phyloP scores from a whole-genome alignment of 768 basidiomycete genomes.

The Gloeopeniophorella convolvens region DNA sequence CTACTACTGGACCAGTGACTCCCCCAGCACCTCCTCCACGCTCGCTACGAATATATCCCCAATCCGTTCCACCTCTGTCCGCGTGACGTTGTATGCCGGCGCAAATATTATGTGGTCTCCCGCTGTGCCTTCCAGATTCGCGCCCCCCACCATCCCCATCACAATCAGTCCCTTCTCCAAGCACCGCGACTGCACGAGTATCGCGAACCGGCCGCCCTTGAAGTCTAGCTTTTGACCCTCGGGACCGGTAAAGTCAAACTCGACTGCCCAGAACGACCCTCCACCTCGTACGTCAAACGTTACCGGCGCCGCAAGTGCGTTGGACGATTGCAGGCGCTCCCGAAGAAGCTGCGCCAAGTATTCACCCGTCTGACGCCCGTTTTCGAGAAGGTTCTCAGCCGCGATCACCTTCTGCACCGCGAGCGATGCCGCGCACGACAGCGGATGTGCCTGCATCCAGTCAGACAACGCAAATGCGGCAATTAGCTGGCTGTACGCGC shows the following conservation, averaged over 20 bases:
- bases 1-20: background rate
- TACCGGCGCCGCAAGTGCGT: constrained; percentile 54
- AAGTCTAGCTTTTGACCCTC: constrained; percentile 42
- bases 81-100: constrained; percentile 75
- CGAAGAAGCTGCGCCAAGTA: constrained; percentile 50
- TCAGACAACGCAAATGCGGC: background rate
- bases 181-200: constrained; percentile 63
- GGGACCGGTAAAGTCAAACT: constrained; percentile 60
- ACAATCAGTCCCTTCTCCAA: constrained; percentile 60
- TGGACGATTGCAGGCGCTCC: constrained; percentile 47
- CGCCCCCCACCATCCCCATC: constrained; percentile 70
- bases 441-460: constrained; percentile 52
- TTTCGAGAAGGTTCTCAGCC: constrained; percentile 63
- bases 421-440: constrained; percentile 72
- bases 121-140: constrained; percentile 59
- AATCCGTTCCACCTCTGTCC: constrained; percentile 62
- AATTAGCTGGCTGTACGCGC: constrained; percentile 28
- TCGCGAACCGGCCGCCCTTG: constrained; percentile 51
- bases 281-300: constrained; percentile 78
- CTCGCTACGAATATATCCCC: constrained; percentile 59
- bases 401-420: constrained; percentile 74
- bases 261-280: constrained; percentile 79
- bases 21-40: constrained; percentile 53
- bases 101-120: constrained; percentile 73
- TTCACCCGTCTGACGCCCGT: constrained; percentile 51